These are phyloP conservation scores for Oryza nivara DNA, from an alignment of 176 grass and related monocot genomes.

Conservation along the genomic window DNA sequence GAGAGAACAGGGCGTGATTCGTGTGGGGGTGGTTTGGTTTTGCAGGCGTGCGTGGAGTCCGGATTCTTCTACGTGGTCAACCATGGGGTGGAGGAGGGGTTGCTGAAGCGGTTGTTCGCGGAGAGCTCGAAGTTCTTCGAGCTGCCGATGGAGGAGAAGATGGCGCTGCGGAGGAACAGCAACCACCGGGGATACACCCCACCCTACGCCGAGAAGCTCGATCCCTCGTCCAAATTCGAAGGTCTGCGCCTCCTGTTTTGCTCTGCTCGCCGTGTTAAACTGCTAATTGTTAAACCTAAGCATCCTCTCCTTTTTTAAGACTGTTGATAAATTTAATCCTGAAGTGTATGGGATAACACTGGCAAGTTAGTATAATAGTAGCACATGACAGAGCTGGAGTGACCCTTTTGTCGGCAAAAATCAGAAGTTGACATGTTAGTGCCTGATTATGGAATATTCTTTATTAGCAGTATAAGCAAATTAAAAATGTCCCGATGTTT, in stretches of 20 bases:
- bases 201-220: slow-evolving; percentile 65
- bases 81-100: slow-evolving; percentile 55
- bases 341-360: too few species aligned
- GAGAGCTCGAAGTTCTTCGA: slow-evolving; percentile 74
- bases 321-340: too few species aligned
- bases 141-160: slow-evolving; percentile 68
- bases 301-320: too few species aligned
- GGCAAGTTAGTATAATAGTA: too few species aligned
- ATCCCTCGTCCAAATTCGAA: slow-evolving; percentile 40
- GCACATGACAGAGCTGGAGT: too few species aligned
- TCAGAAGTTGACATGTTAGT: too few species aligned
- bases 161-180: slow-evolving; percentile 51
- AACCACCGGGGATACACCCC: slow-evolving; percentile 60
- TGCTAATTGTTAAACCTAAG: too few species aligned
- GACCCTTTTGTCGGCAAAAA: too few species aligned
- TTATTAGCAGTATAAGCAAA: too few species aligned
- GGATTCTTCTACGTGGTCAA: slow-evolving; percentile 90
- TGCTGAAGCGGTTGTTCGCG: slow-evolving; percentile 49
- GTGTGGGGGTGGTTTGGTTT: neutral
- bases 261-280: too few species aligned
- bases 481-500: too few species aligned
- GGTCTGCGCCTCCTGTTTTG: neutral
- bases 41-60: slow-evolving; percentile 75
- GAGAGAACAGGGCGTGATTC: neutral
- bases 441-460: too few species aligned